Evolutionary conservation across 306 rosid species (phyloP).

Genomic region (Cicer pinnatifidum): DNA sequence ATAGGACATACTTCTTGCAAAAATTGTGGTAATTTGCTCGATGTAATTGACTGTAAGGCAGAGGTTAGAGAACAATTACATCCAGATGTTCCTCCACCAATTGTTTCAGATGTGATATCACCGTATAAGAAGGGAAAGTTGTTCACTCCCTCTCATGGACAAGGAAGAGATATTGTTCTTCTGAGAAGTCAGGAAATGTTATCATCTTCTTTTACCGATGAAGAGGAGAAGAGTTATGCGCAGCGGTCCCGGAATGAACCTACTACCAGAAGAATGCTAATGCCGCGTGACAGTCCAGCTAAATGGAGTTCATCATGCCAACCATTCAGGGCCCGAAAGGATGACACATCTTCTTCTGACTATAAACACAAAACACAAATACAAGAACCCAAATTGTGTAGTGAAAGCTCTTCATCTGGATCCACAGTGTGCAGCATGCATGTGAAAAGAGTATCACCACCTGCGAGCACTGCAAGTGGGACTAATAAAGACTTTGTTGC

Average conservation of each 20-base stretch:
- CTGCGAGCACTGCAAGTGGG: constrained; percentile 50
- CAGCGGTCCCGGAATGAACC: constrained; percentile 44
- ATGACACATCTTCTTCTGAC: constrained; percentile 51
- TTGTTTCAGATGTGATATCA: constrained; percentile 50
- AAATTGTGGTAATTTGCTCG: constrained; percentile 65
- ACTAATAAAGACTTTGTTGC: constrained; percentile 79
- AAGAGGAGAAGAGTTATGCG: constrained; percentile 44
- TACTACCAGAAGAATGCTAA: constrained; percentile 46
- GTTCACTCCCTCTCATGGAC: constrained; percentile 46
- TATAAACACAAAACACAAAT: constrained; percentile 54
- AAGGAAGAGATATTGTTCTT: constrained; percentile 51
- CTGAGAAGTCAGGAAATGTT: constrained; percentile 48
- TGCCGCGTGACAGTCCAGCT: constrained; percentile 48
- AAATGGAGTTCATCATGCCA: constrained; percentile 55
- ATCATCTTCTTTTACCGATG: constrained; percentile 44
- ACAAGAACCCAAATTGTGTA: constrained; percentile 50
- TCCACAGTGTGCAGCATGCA: constrained; percentile 53
- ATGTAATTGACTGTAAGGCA: constrained; percentile 51
- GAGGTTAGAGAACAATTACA: constrained; percentile 44
- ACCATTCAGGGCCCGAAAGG: constrained; percentile 45
- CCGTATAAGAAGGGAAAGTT: constrained; percentile 50
- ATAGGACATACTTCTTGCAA: constrained; percentile 67
- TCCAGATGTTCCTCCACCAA: constrained; percentile 41
- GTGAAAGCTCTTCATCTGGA: constrained; percentile 53
- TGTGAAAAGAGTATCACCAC: constrained; percentile 58